A percentile compares a stretch with the other conserved stretches of the same genome.
phyloP scores from a whole-genome alignment of 164 flowering plant species.

The Warburgia ugandensis region DNA sequence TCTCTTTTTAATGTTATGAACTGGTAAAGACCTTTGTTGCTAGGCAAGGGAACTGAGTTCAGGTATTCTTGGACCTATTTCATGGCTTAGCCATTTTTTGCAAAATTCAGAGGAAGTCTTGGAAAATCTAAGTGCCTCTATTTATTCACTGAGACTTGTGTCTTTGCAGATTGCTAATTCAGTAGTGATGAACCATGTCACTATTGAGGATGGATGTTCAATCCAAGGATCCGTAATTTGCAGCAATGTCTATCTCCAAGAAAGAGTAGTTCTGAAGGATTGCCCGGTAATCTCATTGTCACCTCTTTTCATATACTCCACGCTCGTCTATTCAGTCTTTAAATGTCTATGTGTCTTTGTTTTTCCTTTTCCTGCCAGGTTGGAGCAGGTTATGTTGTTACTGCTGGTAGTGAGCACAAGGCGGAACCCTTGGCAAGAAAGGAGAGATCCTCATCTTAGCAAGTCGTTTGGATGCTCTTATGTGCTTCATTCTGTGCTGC shows the following conservation, averaged over 20 bases:
- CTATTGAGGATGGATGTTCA: constrained; percentile 84
- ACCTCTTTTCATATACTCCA: too few relatives aligned
- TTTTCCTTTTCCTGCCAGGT: constrained; percentile 38
- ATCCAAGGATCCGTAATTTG: constrained; percentile 88
- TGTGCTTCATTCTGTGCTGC: too few relatives aligned
- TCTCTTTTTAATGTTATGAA: not conserved
- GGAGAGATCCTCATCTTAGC: too few relatives aligned
- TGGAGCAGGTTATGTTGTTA: constrained; percentile 76
- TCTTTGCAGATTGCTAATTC: constrained; percentile 70
- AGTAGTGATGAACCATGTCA: constrained; percentile 84
- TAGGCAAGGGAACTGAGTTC: too few relatives aligned
- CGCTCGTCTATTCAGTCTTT: not conserved
- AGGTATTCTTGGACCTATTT: too few relatives aligned
- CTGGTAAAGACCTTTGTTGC: too few relatives aligned
- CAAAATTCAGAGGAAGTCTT: too few relatives aligned
- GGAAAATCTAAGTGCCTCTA: too few relatives aligned
- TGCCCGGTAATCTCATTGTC: constrained; percentile 61
- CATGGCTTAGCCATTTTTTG: too few relatives aligned
- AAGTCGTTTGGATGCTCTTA: too few relatives aligned
- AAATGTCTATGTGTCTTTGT: not conserved
- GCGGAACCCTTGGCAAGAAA: constrained; percentile 80
- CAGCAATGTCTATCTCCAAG: constrained; percentile 90
- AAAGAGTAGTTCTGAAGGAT: constrained; percentile 69
- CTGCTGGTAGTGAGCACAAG: constrained; percentile 61
- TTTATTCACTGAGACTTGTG: too few relatives aligned